These are phyloP conservation scores for Cyphellophora attinorum DNA, from an alignment of 2,329 filamentous ascomycete genomes.

Conservation along the genomic window DNA sequence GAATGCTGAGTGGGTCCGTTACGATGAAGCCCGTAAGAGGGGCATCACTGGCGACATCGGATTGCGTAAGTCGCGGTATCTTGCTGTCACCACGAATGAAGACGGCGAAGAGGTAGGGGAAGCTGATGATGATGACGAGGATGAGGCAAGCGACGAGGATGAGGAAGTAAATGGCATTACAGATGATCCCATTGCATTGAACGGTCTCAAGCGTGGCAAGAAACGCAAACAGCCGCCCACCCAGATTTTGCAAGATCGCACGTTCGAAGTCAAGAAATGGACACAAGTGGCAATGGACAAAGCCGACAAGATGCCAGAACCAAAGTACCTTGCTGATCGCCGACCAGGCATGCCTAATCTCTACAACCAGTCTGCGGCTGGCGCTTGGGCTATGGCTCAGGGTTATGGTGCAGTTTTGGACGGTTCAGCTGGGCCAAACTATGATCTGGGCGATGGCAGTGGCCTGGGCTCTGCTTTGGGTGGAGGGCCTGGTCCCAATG, in stretches of 20 bases:
- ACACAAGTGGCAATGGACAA: constrained; percentile 45
- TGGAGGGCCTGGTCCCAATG: constrained; percentile 4
- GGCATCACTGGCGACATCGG: background rate
- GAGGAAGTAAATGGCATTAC: constrained; percentile 23
- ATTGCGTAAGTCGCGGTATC: background rate
- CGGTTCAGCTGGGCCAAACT: constrained; percentile 3
- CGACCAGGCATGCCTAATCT: constrained; percentile 48
- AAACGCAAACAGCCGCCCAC: constrained; percentile 7
- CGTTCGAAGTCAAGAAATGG: constrained; percentile 51
- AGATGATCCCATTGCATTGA: constrained; percentile 1
- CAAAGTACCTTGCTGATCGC: constrained; percentile 53
- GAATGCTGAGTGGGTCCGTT: constrained; percentile 10
- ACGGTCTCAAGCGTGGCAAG: constrained; percentile 6
- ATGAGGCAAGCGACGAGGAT: constrained; percentile 28
- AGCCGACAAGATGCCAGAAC: constrained; percentile 43
- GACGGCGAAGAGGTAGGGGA: constrained; percentile 21
- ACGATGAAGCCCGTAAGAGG: background rate
- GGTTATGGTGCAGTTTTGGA: background rate
- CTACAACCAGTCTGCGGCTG: constrained; percentile 28
- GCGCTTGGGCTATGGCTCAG: constrained; percentile 4
- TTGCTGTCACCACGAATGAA: constrained; percentile 13
- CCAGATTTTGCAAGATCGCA: constrained; percentile 30
- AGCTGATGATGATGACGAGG: constrained; percentile 22
- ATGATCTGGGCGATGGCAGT: constrained; percentile 15
- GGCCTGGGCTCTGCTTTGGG: constrained; percentile 13